Base-by-base conservation (phyloP, 202 grass and related monocot species). In the Elaeis oleifera region DNA sequence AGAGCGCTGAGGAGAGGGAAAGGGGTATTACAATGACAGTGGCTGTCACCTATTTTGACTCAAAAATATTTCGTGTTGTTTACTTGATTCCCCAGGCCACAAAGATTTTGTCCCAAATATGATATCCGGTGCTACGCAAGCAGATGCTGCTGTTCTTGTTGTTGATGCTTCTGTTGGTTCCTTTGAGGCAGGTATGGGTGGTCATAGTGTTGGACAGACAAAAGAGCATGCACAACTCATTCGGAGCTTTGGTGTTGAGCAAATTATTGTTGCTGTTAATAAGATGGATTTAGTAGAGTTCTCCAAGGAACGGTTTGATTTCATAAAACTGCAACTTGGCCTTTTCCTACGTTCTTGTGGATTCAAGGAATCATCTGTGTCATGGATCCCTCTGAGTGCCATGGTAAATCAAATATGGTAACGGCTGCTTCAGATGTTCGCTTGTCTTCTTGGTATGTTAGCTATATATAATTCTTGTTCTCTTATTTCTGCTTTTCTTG, bases 41-140 rank as follows among this genome's bases (percentile, higher is more conserved):
- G 18, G 82, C 78, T 17, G 79, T 88, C 55, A 83, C 84, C 51
- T 90, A 96, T 56, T 88, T 96, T 50, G 61, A 87, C 62, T 80
- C 79, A 3, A 82, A 90, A 74, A 88, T 70, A 11, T 85, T 85
- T 64, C 79, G 60, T 73, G 73, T 90, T 27, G 81, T 80, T 88
- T 90, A 69, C 81, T 96, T 0, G 87, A 90, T 52, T 90, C 91
- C 44, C 91, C 87, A 65, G 84, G 84, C 13, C 91, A 96, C 67
- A 90, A 88, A 75, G 87, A 90, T 74, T 96, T 96, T 64, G 87
- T 90, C 70, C 87, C 91, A 59, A 96, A 88, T 61, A 85, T 96
- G 84, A 83, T 90, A 76, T 96, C 87, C 58, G 84, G 91, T 76
- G 74, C 74, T 53, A 82, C 84, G 17, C 91, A 96, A 60, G 70